Percentiles rank a stretch among this genome's conserved stretches.
These are phyloP conservation scores for Dactylis glomerata DNA, from an alignment of 176 grass and related monocot genomes.

Conservation along the genomic window DNA sequence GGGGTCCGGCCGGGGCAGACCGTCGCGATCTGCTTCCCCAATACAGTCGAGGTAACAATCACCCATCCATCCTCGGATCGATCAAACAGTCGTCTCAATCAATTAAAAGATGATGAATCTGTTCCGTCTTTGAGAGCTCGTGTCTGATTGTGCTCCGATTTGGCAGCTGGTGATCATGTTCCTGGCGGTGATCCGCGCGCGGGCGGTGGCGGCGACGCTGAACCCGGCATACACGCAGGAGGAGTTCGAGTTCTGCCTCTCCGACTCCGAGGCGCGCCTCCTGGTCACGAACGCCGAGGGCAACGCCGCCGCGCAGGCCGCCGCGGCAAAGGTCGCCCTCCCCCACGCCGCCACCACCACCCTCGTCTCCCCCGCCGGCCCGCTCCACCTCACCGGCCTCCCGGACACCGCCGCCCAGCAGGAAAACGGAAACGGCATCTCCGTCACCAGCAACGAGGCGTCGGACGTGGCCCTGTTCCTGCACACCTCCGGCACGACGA, in stretches of 20 bases:
- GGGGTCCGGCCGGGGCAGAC: slow-evolving; percentile 49
- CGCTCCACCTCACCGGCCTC: slow-evolving; percentile 36
- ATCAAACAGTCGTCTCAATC: too few relatives aligned
- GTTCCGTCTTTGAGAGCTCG: neutral
- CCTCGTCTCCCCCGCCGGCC: slow-evolving; percentile 28
- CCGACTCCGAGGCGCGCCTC: slow-evolving; percentile 59
- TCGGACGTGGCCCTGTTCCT: slow-evolving; percentile 76
- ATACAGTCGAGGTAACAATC: slow-evolving; percentile 59
- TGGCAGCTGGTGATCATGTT: slow-evolving; percentile 76
- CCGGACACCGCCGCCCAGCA: neutral
- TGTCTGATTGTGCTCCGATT: neutral
- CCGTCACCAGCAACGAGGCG: slow-evolving; percentile 20
- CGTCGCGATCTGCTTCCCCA: slow-evolving; percentile 79
- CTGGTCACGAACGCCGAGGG: slow-evolving; percentile 64
- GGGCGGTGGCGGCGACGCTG: slow-evolving; percentile 68
- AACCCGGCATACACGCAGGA: slow-evolving; percentile 84
- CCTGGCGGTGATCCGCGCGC: slow-evolving; percentile 62
- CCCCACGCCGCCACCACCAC: slow-evolving; percentile 31
- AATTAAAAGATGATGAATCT: neutral
- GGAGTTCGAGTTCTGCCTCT: slow-evolving; percentile 91
- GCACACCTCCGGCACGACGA: slow-evolving; percentile 94
- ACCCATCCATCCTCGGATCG: neutral
- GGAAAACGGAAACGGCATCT: neutral
- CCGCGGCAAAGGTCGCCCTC: slow-evolving; percentile 51
- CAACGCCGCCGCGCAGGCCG: slow-evolving; percentile 55